A percentile compares a stretch with the other conserved stretches of the same genome.
Evolutionary conservation across 2,329 filamentous ascomycete species (phyloP).

Genomic region (Sporothrix brasiliensis): DNA sequence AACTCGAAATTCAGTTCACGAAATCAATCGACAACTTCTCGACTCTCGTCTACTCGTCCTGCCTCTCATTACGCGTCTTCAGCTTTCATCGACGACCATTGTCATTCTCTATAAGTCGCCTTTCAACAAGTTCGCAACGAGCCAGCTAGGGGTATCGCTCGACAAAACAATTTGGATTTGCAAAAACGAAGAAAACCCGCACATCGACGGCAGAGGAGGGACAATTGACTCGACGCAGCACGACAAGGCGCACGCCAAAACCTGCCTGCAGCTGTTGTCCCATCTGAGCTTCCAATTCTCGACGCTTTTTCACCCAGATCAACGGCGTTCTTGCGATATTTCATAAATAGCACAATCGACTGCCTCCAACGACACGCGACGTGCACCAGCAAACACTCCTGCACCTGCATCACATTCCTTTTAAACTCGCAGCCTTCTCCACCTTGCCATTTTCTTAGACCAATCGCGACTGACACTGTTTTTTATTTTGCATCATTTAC

Average conservation of each 20-base stretch:
- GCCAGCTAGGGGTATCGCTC: not conserved
- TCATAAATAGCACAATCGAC: not conserved
- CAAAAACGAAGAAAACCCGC: not conserved
- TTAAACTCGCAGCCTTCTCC: slow-evolving; percentile 3
- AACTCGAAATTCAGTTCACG: not conserved
- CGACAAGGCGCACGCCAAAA: slow-evolving; percentile 20
- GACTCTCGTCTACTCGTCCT: not conserved
- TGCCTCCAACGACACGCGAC: slow-evolving; percentile 1
- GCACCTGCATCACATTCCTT: slow-evolving; percentile 20
- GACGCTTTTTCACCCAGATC: slow-evolving; percentile 10
- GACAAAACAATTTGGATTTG: not conserved
- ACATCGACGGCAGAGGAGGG: not conserved
- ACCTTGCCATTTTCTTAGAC: not conserved
- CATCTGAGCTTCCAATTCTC: not conserved
- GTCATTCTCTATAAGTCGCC: not conserved
- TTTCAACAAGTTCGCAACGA: not conserved
- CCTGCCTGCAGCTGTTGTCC: slow-evolving; percentile 25
- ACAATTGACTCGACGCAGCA: slow-evolving; percentile 19
- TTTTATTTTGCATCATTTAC: slow-evolving; percentile 7
- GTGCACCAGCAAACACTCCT: slow-evolving; percentile 2
- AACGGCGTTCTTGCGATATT: slow-evolving; percentile 12
- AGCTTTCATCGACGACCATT: not conserved
- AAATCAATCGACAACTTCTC: slow-evolving; percentile 10
- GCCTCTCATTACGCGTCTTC: not conserved
- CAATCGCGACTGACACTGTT: slow-evolving; percentile 18